Percentiles rank a stretch among this genome's conserved stretches.
phyloP scores from a whole-genome alignment of 2,329 filamentous ascomycete species.

The Colletotrichum costaricense region DNA sequence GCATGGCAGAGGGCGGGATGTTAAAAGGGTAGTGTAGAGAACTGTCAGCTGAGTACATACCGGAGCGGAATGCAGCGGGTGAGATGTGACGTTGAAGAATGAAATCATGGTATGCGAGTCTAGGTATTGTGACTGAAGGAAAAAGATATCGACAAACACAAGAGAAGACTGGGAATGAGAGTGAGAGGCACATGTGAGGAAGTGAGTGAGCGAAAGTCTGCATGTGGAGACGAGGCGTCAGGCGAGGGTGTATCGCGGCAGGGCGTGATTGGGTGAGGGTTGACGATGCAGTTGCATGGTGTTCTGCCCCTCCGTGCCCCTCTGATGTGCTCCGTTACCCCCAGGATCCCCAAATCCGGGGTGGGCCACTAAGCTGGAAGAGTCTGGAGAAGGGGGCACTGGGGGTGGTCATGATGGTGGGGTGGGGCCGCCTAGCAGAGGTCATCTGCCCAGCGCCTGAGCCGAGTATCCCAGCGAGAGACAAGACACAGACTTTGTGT shows the following conservation, averaged over 20 bases:
- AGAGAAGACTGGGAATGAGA: not conserved
- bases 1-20: too few species aligned
- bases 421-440: not conserved
- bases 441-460: conserved; percentile 4
- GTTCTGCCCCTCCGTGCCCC: not conserved
- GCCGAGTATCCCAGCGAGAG: not conserved
- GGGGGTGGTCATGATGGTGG: not conserved
- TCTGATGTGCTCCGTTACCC: not conserved
- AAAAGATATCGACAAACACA: not conserved
- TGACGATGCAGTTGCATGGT: conserved; percentile 2
- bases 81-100: not conserved
- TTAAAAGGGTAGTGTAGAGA: too few species aligned
- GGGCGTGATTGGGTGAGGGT: conserved; percentile 8
- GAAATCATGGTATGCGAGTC: too few species aligned
- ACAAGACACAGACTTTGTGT: not conserved
- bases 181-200: not conserved
- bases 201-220: not conserved
- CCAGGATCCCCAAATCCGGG: conserved; percentile 27
- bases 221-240: not conserved
- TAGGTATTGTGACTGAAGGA: not conserved
- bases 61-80: not conserved
- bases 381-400: not conserved
- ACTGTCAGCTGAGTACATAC: not conserved
- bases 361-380: conserved; percentile 8
- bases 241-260: conserved; percentile 2